Evolutionary conservation across 495 filamentous ascomycete species (phyloP).

Genomic region (Neurospora sublineolata): DNA sequence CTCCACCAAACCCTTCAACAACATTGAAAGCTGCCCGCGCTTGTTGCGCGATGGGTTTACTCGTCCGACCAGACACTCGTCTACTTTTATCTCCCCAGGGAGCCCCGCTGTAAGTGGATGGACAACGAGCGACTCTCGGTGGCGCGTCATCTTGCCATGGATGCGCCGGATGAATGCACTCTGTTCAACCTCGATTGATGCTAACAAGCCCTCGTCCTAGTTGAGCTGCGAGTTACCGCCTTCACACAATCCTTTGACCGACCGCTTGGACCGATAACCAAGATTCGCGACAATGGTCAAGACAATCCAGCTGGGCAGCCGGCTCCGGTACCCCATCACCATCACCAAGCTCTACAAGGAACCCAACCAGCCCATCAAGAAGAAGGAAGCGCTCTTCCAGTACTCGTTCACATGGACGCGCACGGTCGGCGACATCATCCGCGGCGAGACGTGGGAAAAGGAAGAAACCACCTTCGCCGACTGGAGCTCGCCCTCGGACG

Average conservation of each 20-base stretch:
- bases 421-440: conserved; percentile 60
- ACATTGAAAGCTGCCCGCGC: conserved; percentile 7
- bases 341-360: conserved; percentile 74
- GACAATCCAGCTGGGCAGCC: conserved; percentile 37
- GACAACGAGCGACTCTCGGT: background rate
- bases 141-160: background rate
- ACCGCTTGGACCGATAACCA: background rate
- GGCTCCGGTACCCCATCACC: conserved; percentile 87
- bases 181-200: background rate
- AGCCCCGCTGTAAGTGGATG: conserved; percentile 13
- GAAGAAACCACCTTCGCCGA: conserved; percentile 55
- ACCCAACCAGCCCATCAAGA: conserved; percentile 60
- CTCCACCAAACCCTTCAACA: background rate
- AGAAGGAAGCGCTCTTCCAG: conserved; percentile 63
- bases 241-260: background rate
- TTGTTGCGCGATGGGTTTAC: conserved; percentile 22
- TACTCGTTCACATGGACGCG: conserved; percentile 70
- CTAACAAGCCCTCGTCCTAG: background rate
- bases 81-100: conserved; percentile 7
- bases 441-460: conserved; percentile 45
- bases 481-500: conserved; percentile 76
- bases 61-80: conserved; percentile 2
- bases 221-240: background rate
- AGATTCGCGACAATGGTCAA: conserved; percentile 17
- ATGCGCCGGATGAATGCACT: background rate